Percentiles rank a stretch among this genome's conserved stretches.
These are phyloP conservation scores for Colletotrichum liriopes DNA, from an alignment of 2,329 filamentous ascomycete species.

Conservation along the genomic window DNA sequence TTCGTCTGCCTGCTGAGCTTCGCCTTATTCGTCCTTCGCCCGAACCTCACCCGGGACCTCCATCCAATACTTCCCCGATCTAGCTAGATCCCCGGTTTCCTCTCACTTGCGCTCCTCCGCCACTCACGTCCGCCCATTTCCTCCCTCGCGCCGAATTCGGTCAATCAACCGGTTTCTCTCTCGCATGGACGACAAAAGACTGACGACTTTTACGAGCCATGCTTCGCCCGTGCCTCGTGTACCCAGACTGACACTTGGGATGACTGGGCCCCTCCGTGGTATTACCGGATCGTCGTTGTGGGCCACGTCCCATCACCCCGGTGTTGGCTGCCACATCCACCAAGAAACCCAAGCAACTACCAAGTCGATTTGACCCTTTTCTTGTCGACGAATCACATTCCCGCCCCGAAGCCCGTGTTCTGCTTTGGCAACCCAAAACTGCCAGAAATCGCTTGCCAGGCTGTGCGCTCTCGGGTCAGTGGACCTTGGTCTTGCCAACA, in stretches of 20 bases:
- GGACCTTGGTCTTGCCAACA: background rate
- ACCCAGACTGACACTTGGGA: background rate
- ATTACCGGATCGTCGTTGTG: background rate
- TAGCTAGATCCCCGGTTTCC: slow-evolving; percentile 20
- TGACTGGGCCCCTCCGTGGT: background rate
- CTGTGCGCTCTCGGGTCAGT: background rate
- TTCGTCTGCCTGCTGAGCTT: background rate
- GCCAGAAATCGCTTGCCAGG: background rate
- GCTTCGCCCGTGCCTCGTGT: background rate
- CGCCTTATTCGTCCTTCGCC: slow-evolving; percentile 1
- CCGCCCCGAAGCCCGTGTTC: slow-evolving; percentile 22
- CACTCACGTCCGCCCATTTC: background rate
- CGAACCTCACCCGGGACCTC: background rate
- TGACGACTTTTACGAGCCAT: background rate
- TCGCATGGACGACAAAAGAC: background rate
- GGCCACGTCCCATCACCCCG: slow-evolving; percentile 5
- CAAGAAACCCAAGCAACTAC: slow-evolving; percentile 38
- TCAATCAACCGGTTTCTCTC: background rate
- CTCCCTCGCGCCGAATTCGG: background rate
- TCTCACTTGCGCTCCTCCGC: background rate
- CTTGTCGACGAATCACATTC: slow-evolving; percentile 6
- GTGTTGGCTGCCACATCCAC: slow-evolving; percentile 21
- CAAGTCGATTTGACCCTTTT: slow-evolving; percentile 27
- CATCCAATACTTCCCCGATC: slow-evolving; percentile 17
- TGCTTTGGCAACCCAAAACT: background rate